Base-by-base conservation (phyloP, 768 basidiomycete species). In the Suillus brevipes region DNA sequence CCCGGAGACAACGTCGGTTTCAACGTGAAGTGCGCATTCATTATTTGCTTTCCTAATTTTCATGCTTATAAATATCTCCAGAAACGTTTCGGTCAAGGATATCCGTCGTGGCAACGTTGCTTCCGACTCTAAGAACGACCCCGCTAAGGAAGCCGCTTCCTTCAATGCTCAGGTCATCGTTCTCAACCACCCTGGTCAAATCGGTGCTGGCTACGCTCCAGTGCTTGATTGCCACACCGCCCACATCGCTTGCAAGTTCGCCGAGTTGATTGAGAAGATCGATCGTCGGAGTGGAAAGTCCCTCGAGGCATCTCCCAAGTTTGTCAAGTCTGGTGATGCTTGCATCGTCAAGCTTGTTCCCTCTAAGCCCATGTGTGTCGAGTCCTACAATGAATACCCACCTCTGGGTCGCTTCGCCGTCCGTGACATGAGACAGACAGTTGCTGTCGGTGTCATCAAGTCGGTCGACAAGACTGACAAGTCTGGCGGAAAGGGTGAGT, bases 101-200 rank as follows among this genome's bases (percentile, higher is more conserved):
- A 99, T 99, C 75, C 95, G 97, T 77, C 95, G 97, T 85, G 97
- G 97, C 68, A 98, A 99, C 82, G 97, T 99, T 73, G 94, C 93
- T 78, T 97, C 95, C 71, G 97, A 99, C 89, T 95, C 96, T 74
- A 99, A 99, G 94, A 98, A 98, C 83, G 97, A 99, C 86, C 97
- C 97, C 73, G 95, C 96, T 71, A 97, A 96, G 89, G 96, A 97
- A 84, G 95, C 96, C 69, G 94, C 95, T 69, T 97, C 95, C 67
- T 97, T 99, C 94, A 98, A 90, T 82, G 97, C 97, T 71, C 97
- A 99, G 87, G 97, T 99, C 85, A 99, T 99, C 79, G 93, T 99
- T 78, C 91, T 99, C 80, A 99, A 99, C 88, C 97, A 99, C 89
- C 97, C 97, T 61, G 97, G 97, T 85, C 97, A 99, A 81, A 99